Base-by-base conservation (phyloP, 768 basidiomycete genomes). In the Lactarius evosmus region DNA sequence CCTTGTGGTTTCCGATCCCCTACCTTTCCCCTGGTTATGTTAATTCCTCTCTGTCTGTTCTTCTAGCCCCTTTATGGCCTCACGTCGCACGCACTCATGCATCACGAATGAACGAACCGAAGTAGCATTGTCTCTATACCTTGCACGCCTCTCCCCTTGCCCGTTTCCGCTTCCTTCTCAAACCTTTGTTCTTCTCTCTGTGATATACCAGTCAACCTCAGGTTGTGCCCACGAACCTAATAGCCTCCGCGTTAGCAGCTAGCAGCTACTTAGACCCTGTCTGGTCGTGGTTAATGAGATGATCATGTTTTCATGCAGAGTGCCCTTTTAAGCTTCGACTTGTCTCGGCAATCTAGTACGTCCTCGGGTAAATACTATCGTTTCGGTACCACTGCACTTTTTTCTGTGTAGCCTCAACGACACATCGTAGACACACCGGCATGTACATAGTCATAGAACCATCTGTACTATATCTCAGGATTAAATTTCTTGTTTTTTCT, bases 11-110 rank as follows among this genome's bases (percentile, higher is more conserved):
- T 7, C 19, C n/a, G n/a, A n/a, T n/a, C n/a, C n/a, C n/a, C n/a
- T n/a, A n/a, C n/a, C n/a, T n/a, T n/a, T n/a, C 19, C 41, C 67
- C 57, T 58, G 41, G 63, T 33, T 66, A 62, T 58, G 51, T 67
- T 36, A 62, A 49, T 50, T 58, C 19, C 32, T 58, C 41, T 46
- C 22, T 25, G 46, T 27, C 29, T 67, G 49, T 54, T 29, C 58
- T 16, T 34, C 19, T 46, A 38, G 62, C 58, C 59, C 17, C 64
- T 22, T 25, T 59, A 50, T 46, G 49, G 50, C 60, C 50, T 34
- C 64, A 65, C 61, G 59, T 55, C 64, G 55, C 46, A 22, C 44
- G 44, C 44, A 44, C 41, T 19, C 63, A 65, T 44, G 38, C 63
- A 65, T 65, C 30, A 65, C 40, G 60, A 58, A 52, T 29, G 56